Conservation (phyloP, 1,139 yeast species). For the Saccharomycopsis crataegensis region DNA sequence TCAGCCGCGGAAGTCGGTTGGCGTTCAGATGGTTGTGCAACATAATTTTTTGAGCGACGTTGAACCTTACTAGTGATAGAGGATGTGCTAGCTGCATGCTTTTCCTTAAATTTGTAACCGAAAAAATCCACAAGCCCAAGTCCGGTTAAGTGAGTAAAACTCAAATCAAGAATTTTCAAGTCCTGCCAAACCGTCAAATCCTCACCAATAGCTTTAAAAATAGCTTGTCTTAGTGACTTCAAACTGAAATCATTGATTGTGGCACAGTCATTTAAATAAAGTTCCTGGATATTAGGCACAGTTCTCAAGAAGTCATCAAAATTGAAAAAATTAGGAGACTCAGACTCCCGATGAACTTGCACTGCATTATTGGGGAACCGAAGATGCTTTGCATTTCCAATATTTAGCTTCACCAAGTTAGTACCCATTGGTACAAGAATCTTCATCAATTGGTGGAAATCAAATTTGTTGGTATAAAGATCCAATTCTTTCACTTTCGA, state of each 20-base stretch:
- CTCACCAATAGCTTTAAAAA: neutral
- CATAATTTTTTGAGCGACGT: no score
- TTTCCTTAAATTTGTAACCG: slow-evolving; percentile 3
- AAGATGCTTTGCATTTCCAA: slow-evolving; percentile 4
- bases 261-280: neutral
- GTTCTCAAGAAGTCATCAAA: slow-evolving; percentile 3
- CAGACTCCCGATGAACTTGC: neutral
- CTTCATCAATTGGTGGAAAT: slow-evolving; percentile 6
- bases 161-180: slow-evolving; percentile 13
- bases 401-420: slow-evolving; percentile 1
- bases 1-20: no score
- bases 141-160: slow-evolving; percentile 8
- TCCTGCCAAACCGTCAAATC: neutral
- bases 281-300: slow-evolving; percentile 7
- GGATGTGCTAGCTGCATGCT: neutral
- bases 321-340: slow-evolving; percentile 1
- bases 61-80: slow-evolving; percentile 7
- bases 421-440: neutral
- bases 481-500: slow-evolving; percentile 1
- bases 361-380: neutral
- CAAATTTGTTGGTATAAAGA: slow-evolving; percentile 3
- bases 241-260: slow-evolving; percentile 5
- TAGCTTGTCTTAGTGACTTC: neutral
- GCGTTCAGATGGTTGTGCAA: no score
- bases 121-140: slow-evolving; percentile 14